Evolutionary conservation across 2,329 filamentous ascomycete genomes (phyloP), one percentile per base, ranked within the genome.

Genomic region (Trichoderma asperellum): DNA sequence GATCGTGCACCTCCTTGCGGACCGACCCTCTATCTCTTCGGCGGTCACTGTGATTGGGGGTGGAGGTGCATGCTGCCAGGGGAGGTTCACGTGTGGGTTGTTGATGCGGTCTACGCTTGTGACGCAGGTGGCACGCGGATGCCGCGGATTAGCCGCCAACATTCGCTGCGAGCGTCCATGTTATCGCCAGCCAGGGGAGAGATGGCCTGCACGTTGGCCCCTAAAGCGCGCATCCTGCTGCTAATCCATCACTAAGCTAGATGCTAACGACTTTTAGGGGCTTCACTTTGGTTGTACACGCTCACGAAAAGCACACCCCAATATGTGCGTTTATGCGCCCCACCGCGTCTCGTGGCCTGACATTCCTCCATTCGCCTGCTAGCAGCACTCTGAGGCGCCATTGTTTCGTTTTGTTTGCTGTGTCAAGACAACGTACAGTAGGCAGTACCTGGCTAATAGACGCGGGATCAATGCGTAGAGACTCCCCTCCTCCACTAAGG

Each of bases 1-100:
- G 71, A 70, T 71, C 60, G 55, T 68, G 68, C 58, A 57, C 55
- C 49, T 67, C 68, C 59, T 60, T 69, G 49, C 37, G 56, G 70
- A 58, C 55, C 40, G 57, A 43, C 64, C 55, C 55, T 59, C 64
- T 66, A 40, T 59, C 56, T 35, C 70, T 56, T 35, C 62, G 27
- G 65, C 53, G 32, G 52, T 43, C 67, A 34, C 43, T 63, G 56
- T 71, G 71, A 71, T 71, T 72, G 71, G 71, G 60, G 61, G 62
- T 8, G 66, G 65, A 65, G 65, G 52, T 53, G 27, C 60, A 70
- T 43, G 47, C 27, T 35, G 55, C 29, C 55, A 70, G 68, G 68
- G 69, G 69, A 40, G 29, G 52, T 70, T 71, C 70, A 71, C 70
- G 70, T 71, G 71, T 62, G 43, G 60, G 53, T 40, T 43, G 53